phyloP scores from a whole-genome alignment of 805 yeast genomes.

The Peterozyma xylosa region DNA sequence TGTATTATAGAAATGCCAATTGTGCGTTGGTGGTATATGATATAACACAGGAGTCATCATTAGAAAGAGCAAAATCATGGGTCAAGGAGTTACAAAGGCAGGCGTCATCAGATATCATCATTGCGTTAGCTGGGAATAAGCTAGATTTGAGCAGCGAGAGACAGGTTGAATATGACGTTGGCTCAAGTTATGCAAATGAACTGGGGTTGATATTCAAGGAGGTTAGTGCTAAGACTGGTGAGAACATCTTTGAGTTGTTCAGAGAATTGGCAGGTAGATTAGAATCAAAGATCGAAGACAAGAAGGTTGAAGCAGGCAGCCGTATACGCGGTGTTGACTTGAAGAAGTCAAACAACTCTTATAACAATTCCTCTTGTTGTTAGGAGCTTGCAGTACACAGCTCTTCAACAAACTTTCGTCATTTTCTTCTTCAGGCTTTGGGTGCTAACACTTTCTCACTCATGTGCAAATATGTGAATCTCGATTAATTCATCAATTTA shows the following conservation, averaged over 20 bases:
- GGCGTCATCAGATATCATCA: slow-evolving; percentile 65
- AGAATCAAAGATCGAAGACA: slow-evolving; percentile 8
- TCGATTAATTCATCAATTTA: background rate
- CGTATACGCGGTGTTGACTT: slow-evolving; percentile 6
- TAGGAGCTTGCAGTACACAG: background rate
- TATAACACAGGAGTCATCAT: slow-evolving; percentile 60
- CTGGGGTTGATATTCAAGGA: slow-evolving; percentile 42
- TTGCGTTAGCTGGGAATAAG: slow-evolving; percentile 81
- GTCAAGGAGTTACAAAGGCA: slow-evolving; percentile 76
- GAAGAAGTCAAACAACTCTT: slow-evolving; percentile 1
- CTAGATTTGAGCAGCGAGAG: slow-evolving; percentile 50
- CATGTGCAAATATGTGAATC: too few relatives aligned
- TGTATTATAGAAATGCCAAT: slow-evolving; percentile 77
- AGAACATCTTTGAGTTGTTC: slow-evolving; percentile 39
- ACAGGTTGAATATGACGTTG: slow-evolving; percentile 34
- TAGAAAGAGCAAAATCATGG: slow-evolving; percentile 69
- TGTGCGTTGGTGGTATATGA: slow-evolving; percentile 77
- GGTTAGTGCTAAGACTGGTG: slow-evolving; percentile 54
- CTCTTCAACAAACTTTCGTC: too few relatives aligned
- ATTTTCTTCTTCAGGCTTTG: too few relatives aligned
- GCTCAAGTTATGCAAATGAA: slow-evolving; percentile 48
- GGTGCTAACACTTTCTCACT: too few relatives aligned
- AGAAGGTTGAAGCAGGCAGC: background rate
- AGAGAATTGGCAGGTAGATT: slow-evolving; percentile 42
- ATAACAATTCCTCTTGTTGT: slow-evolving; percentile 7